Evolutionary conservation across 306 rosid species (phyloP), one percentile per base, ranked within the genome.

Genomic region (Elaeagnus macrophylla): DNA sequence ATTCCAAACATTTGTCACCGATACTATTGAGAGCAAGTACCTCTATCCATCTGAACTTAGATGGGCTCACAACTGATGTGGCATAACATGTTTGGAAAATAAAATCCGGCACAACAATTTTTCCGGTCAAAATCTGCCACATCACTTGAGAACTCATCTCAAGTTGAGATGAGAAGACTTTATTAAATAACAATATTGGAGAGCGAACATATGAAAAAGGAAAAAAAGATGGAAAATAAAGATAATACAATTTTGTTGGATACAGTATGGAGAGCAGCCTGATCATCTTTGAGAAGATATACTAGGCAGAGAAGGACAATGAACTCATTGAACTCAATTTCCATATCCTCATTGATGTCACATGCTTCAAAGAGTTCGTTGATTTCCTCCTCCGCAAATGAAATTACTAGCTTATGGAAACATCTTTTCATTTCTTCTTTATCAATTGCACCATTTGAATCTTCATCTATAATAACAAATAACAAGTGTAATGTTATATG

Each of bases 301-400:
- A 86, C 91, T n/a, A 91, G 77, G 72, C 94, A 86, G 56, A 86
- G 87, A 66, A 86, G 97, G 46, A 91, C 97, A 59, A 86, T 78
- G 78, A 91, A 91, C 77, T 91, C 97, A 42, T 40, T 86, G 67
- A 81, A 86, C 76, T 74, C 69, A 65, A 86, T 80, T 56, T 91
- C 97, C 94, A 77, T 39, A 45, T 80, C 83, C 12, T 85, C 80
- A 42, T 81, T 80, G 15, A 91, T 74, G 64, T 91, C 97, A 39
- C 97, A 91, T 12, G 97, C 97, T 43, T 65, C 70, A 62, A 86
- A 91, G 52, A 91, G 88, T 64, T 91, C 97, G 20, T 64, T 57
- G 39, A 81, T 71, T 58, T 91, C 97, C 79, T 84, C 91, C 10
- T 84, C 89, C 0, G 84, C 66, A 57, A 80, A 67, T 3, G 86